Conservation (phyloP, 306 rosid species). For the Inga laurina region DNA sequence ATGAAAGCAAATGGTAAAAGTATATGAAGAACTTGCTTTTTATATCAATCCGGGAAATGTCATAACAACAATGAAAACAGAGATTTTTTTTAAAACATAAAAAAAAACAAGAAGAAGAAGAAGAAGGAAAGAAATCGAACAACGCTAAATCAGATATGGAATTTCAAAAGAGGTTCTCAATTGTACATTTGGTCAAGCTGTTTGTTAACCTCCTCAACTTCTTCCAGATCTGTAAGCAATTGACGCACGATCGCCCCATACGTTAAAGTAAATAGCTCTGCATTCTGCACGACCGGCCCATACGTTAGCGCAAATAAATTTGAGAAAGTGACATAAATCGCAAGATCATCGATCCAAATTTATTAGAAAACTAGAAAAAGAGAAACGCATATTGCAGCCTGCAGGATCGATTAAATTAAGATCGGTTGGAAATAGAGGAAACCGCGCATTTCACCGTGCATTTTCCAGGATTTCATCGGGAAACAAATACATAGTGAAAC, state of each 20-base stretch:
- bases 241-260: conserved; percentile 99
- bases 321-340: background rate
- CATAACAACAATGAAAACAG: background rate
- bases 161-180: background rate
- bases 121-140: background rate
- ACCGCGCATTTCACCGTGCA: background rate
- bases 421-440: background rate
- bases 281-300: conserved; percentile 54
- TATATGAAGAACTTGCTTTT: background rate
- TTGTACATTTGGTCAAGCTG: conserved; percentile 93
- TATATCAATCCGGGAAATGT: background rate
- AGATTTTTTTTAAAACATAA: background rate
- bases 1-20: background rate
- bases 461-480: conserved; percentile 9
- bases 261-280: conserved; percentile 94
- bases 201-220: conserved; percentile 97
- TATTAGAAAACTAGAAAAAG: background rate
- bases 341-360: background rate
- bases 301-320: background rate
- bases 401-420: background rate
- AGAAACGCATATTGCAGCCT: background rate
- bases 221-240: conserved; percentile 97
- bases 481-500: conserved; percentile 19
- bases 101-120: background rate
- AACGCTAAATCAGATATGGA: background rate